These are phyloP conservation scores for carrot (Daucus carota) DNA, from an alignment of 129 eudicot species.

Conservation along the genomic window DH1_v3.0 NC_030385.2:6671001-6671500, in stretches of 20 bases:
- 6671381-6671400: conserved; percentile 76
- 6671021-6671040: neutral
- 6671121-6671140: conserved; percentile 27
- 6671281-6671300: conserved; percentile 39
- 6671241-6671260: conserved; percentile 30
- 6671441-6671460: conserved; percentile 12
- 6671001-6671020: neutral
- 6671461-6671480: conserved; percentile 52
- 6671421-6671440: conserved; percentile 34
- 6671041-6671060: too few relatives aligned
- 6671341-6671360: conserved; percentile 29
- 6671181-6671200: conserved; percentile 35
- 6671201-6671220: conserved; percentile 29
- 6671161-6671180: conserved; percentile 37
- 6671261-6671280: conserved; percentile 38
- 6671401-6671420: conserved; percentile 68
- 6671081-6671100: conserved; percentile 34
- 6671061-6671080: conserved; percentile 33
- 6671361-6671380: conserved; percentile 18
- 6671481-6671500: neutral
- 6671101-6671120: conserved; percentile 58
- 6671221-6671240: conserved; percentile 27
- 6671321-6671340: conserved; percentile 32
- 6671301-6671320: conserved; percentile 35
- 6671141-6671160: conserved; percentile 26